These are phyloP conservation scores for Boletellus sp. DNA, from an alignment of 768 basidiomycete species.

Conservation along the genomic window DNA sequence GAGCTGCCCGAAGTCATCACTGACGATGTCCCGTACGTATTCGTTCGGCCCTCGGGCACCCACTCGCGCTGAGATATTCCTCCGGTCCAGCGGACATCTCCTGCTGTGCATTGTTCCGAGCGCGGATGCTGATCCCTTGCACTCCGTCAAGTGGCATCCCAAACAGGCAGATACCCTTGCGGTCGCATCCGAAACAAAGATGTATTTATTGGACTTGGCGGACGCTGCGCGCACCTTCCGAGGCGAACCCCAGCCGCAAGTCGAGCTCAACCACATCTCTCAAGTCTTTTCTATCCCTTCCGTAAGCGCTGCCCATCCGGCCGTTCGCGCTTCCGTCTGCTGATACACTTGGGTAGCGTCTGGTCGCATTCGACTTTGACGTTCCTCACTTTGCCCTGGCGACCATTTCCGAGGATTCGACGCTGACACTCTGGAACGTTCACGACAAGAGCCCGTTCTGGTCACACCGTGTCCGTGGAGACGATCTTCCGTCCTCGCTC, in stretches of 20 bases:
- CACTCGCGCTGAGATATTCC: conserved; percentile 7
- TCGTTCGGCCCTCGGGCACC: background rate
- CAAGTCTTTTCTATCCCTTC: conserved; percentile 67
- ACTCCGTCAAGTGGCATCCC: conserved; percentile 87
- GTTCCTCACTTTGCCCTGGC: conserved; percentile 72
- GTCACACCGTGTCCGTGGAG: conserved; percentile 71
- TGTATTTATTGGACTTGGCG: conserved; percentile 72
- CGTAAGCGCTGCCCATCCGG: conserved; percentile 39
- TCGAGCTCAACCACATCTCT: conserved; percentile 65
- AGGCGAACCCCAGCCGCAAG: conserved; percentile 63
- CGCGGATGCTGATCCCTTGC: conserved; percentile 56
- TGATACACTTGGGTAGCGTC: conserved; percentile 45
- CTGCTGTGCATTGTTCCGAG: conserved; percentile 67
- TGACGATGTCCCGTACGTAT: conserved; percentile 79
- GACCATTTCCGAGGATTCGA: conserved; percentile 79
- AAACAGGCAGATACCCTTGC: conserved; percentile 77
- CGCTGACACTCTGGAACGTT: conserved; percentile 77
- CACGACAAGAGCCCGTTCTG: conserved; percentile 74
- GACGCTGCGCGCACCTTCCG: conserved; percentile 57
- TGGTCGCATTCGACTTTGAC: conserved; percentile 85
- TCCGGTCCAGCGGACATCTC: conserved; percentile 51
- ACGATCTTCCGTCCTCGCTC: conserved; percentile 77
- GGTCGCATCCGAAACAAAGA: conserved; percentile 73
- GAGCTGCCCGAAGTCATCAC: conserved; percentile 79
- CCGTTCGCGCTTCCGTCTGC: background rate